Evolutionary conservation across 257 asterid genomes (phyloP).

Genomic region (Scutellaria barbata): DNA sequence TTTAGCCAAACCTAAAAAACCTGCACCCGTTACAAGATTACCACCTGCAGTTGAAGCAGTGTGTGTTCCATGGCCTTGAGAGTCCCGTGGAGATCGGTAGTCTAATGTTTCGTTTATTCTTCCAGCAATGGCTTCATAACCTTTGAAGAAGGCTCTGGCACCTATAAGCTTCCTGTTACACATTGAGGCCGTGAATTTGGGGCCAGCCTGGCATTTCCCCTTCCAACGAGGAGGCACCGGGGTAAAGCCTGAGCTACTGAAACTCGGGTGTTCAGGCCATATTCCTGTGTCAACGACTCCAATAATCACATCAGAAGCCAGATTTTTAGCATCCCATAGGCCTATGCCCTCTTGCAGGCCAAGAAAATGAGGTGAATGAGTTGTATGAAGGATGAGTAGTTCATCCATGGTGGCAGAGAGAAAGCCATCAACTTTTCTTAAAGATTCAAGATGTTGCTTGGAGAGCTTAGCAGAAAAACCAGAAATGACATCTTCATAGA

Average conservation of each 20-base stretch:
- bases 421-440: conserved; percentile 55
- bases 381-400: conserved; percentile 61
- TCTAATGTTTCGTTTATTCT: conserved; percentile 58
- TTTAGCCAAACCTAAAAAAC: conserved; percentile 55
- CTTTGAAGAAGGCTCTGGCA: conserved; percentile 63
- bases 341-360: conserved; percentile 61
- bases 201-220: conserved; percentile 63
- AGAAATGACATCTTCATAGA: conserved; percentile 56
- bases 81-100: conserved; percentile 66
- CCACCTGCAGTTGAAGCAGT: conserved; percentile 82
- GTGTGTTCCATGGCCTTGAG: conserved; percentile 78
- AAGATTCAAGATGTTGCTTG: conserved; percentile 47
- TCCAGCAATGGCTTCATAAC: conserved; percentile 62
- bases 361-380: conserved; percentile 73
- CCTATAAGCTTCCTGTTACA: conserved; percentile 71
- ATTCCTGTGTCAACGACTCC: conserved; percentile 75
- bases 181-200: conserved; percentile 46
- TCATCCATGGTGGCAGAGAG: conserved; percentile 58
- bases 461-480: conserved; percentile 73
- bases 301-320: conserved; percentile 69
- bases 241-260: conserved; percentile 45
- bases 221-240: conserved; percentile 63
- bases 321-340: conserved; percentile 56
- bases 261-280: conserved; percentile 81
- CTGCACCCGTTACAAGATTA: conserved; percentile 51